These are phyloP conservation scores for Peronospora tabacina DNA, from an alignment of 352 stramenopile genomes.

Conservation along the genomic window DNA sequence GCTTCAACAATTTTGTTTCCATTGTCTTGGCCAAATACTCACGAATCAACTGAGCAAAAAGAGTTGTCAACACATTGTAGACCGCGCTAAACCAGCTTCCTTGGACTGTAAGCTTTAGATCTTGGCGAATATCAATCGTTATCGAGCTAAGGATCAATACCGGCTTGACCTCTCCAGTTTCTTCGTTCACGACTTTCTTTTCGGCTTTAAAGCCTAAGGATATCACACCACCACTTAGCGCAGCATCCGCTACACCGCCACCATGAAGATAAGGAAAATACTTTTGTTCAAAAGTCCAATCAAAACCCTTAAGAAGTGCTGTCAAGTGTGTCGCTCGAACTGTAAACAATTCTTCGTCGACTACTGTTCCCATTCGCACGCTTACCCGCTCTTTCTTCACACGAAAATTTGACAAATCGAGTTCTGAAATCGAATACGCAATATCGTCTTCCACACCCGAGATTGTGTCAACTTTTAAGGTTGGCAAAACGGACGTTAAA, in stretches of 20 bases:
- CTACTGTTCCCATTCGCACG: conserved; percentile 72
- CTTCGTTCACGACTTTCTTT: conserved; percentile 46
- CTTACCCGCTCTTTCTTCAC: conserved; percentile 84
- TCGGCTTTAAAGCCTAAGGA: conserved; percentile 79
- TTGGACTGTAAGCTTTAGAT: conserved; percentile 76
- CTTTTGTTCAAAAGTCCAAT: conserved; percentile 84
- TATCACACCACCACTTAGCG: conserved; percentile 62
- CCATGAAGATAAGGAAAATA: conserved; percentile 84
- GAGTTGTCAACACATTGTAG: conserved; percentile 73
- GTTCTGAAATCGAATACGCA: conserved; percentile 66
- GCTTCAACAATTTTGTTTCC: conserved; percentile 70
- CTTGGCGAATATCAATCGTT: conserved; percentile 74
- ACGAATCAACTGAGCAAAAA: conserved; percentile 71
- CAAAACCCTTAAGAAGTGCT: conserved; percentile 67
- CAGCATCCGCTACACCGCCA: conserved; percentile 61
- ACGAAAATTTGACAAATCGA: conserved; percentile 77
- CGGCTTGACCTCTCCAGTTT: conserved; percentile 59
- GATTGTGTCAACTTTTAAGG: conserved; percentile 80
- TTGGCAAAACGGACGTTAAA: conserved; percentile 76
- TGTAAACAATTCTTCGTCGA: conserved; percentile 73
- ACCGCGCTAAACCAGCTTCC: conserved; percentile 82
- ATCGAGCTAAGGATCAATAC: conserved; percentile 77
- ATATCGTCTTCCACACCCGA: conserved; percentile 66
- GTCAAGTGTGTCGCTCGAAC: conserved; percentile 70
- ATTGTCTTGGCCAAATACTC: conserved; percentile 83